Percentiles rank a stretch among this genome's conserved stretches.
phyloP scores from a whole-genome alignment of 345 rosid species.

The Populus davidiana region DNA sequence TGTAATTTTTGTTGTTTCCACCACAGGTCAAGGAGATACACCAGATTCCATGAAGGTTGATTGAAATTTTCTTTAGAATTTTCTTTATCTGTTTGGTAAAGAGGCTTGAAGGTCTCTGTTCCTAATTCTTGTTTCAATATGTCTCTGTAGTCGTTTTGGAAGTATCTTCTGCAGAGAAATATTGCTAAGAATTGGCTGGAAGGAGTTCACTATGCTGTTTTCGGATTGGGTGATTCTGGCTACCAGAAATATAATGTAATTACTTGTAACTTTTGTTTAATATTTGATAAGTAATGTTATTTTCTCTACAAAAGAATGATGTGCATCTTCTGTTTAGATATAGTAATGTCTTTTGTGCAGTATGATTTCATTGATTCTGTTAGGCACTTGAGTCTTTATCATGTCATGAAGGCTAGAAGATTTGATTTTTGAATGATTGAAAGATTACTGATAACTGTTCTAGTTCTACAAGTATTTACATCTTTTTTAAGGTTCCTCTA shows the following conservation, averaged over 20 bases:
- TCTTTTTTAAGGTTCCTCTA: too few species aligned
- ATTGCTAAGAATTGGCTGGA: constrained; percentile 60
- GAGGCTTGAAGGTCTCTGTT: background rate
- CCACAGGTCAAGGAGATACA: constrained; percentile 96
- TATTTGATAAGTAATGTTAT: background rate
- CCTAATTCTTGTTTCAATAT: constrained; percentile 10
- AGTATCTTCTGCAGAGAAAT: constrained; percentile 69
- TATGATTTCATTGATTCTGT: too few species aligned
- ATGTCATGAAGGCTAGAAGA: too few species aligned
- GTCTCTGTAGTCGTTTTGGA: constrained; percentile 70
- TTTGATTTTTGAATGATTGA: too few species aligned
- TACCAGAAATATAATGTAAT: constrained; percentile 85
- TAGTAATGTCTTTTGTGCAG: too few species aligned
- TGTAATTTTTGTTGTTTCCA: constrained; percentile 78
- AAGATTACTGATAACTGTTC: too few species aligned
- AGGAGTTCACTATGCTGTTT: constrained; percentile 68
- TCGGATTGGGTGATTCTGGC: constrained; percentile 91
- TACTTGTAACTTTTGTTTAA: constrained; percentile 4
- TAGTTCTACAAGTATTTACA: too few species aligned
- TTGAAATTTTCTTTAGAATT: background rate
- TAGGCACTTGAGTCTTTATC: too few species aligned
- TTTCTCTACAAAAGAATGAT: too few species aligned
- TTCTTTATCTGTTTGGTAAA: constrained; percentile 1
- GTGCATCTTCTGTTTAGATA: too few species aligned
- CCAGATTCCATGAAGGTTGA: constrained; percentile 83